Conservation (phyloP, 1,284 basidiomycete species). For the Trichosporon asahii region DNA sequence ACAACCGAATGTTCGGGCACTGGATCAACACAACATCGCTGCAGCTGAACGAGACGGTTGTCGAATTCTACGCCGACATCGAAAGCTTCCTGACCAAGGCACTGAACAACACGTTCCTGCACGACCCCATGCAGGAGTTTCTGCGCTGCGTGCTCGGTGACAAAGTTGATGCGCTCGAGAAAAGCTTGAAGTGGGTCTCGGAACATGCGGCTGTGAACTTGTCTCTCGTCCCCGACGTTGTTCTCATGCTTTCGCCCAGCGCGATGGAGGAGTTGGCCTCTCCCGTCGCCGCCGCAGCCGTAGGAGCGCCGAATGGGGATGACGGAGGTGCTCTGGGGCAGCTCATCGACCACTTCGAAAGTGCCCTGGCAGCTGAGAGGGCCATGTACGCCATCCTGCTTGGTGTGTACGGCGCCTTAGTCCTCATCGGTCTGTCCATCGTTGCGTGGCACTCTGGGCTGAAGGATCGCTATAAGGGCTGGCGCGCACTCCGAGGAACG, state of each 20-base stretch:
- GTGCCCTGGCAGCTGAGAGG: conserved; percentile 70
- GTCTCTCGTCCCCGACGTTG: conserved; percentile 66
- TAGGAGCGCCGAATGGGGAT: conserved; percentile 60
- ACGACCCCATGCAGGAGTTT: conserved; percentile 77
- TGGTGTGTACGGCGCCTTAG: conserved; percentile 62
- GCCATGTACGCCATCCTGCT: conserved; percentile 78
- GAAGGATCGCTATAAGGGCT: conserved; percentile 21
- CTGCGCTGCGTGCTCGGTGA: conserved; percentile 81
- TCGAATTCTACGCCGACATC: conserved; percentile 54
- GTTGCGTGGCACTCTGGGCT: conserved; percentile 45
- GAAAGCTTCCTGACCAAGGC: conserved; percentile 60
- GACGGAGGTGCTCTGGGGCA: conserved; percentile 67
- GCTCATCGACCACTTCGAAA: conserved; percentile 69
- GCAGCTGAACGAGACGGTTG: conserved; percentile 66
- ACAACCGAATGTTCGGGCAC: conserved; percentile 74
- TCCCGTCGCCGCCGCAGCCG: conserved; percentile 74
- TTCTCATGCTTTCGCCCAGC: conserved; percentile 68
- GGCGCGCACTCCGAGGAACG: not conserved
- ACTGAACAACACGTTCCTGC: conserved; percentile 78
- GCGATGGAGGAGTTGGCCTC: conserved; percentile 69
- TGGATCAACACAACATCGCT: conserved; percentile 92
- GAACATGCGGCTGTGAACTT: conserved; percentile 77
- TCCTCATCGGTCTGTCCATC: conserved; percentile 39
- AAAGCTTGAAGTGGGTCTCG: conserved; percentile 86
- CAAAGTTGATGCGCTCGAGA: conserved; percentile 81